Conservation (phyloP, 1,284 basidiomycete genomes). For the Malassezia dermatis region DNA sequence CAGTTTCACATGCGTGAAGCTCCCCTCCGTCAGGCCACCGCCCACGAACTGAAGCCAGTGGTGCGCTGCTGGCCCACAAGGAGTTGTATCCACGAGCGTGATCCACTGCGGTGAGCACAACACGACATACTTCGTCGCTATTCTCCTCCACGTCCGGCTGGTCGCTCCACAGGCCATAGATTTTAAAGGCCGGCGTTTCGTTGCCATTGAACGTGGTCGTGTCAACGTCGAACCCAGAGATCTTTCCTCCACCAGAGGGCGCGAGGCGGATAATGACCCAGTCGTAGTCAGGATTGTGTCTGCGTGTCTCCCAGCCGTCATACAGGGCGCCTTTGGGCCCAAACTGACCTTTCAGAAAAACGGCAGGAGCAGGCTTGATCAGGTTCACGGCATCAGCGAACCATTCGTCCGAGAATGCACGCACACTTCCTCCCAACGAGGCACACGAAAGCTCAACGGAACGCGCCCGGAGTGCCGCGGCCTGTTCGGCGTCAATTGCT, state of each 20-base stretch:
- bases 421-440: conserved; percentile 66
- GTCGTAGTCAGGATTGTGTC: conserved; percentile 79
- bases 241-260: conserved; percentile 56
- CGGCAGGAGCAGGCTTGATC: conserved; percentile 53
- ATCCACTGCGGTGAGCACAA: conserved; percentile 23
- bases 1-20: conserved; percentile 75
- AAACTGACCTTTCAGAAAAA: conserved; percentile 71
- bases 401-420: conserved; percentile 83
- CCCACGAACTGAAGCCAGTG: conserved; percentile 62
- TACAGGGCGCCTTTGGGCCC: conserved; percentile 89
- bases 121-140: neutral
- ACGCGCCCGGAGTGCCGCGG: conserved; percentile 17
- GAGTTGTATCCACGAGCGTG: conserved; percentile 27
- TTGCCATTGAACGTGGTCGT: conserved; percentile 94
- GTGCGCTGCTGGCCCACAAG: conserved; percentile 62
- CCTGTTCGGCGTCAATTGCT: neutral
- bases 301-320: conserved; percentile 84
- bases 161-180: conserved; percentile 29
- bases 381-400: conserved; percentile 79
- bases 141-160: neutral
- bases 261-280: conserved; percentile 89
- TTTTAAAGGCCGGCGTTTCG: conserved; percentile 53
- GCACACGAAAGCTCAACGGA: conserved; percentile 70
- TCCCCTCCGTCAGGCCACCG: conserved; percentile 43
- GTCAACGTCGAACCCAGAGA: conserved; percentile 86